Conservation (phyloP, 805 yeast genomes). For the Kluyveromyces aestuarii region DNA sequence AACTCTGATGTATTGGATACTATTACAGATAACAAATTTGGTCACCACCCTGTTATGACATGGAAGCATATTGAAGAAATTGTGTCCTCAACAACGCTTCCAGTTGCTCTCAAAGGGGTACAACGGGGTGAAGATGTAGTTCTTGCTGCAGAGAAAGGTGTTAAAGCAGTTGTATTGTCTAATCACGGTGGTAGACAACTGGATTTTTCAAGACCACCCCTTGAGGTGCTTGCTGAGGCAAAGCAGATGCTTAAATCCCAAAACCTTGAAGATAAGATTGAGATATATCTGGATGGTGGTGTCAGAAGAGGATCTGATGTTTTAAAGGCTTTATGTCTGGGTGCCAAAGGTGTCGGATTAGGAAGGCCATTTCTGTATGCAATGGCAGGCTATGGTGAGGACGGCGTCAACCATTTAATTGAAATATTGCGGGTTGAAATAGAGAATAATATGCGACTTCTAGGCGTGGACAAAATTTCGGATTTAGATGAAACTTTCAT, state of each 20-base stretch:
- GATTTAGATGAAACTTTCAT: slow-evolving; percentile 36
- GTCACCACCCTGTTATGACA: slow-evolving; percentile 16
- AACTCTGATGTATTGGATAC: slow-evolving; percentile 5
- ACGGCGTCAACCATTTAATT: slow-evolving; percentile 58
- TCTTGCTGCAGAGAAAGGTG: slow-evolving; percentile 47
- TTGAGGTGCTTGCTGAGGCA: slow-evolving; percentile 52
- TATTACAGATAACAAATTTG: slow-evolving; percentile 4
- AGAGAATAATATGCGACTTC: slow-evolving; percentile 53
- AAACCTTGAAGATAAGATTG: slow-evolving; percentile 41
- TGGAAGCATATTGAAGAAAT: slow-evolving; percentile 30
- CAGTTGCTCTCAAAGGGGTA: slow-evolving; percentile 52
- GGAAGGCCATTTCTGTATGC: slow-evolving; percentile 74
- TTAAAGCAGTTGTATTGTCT: slow-evolving; percentile 56
- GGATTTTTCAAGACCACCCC: slow-evolving; percentile 52
- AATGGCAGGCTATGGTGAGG: slow-evolving; percentile 71
- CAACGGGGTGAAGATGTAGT: slow-evolving; percentile 60
- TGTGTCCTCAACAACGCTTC: slow-evolving; percentile 30
- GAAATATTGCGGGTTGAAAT: slow-evolving; percentile 54
- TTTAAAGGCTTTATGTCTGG: slow-evolving; percentile 66
- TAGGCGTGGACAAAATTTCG: slow-evolving; percentile 46
- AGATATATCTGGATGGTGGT: slow-evolving; percentile 70
- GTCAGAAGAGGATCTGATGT: slow-evolving; percentile 69
- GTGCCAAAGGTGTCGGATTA: slow-evolving; percentile 67
- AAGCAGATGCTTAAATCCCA: slow-evolving; percentile 35
- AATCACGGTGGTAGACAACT: slow-evolving; percentile 72